phyloP scores from a whole-genome alignment of 768 basidiomycete genomes.

The Rhizopogon vinicolor region DNA sequence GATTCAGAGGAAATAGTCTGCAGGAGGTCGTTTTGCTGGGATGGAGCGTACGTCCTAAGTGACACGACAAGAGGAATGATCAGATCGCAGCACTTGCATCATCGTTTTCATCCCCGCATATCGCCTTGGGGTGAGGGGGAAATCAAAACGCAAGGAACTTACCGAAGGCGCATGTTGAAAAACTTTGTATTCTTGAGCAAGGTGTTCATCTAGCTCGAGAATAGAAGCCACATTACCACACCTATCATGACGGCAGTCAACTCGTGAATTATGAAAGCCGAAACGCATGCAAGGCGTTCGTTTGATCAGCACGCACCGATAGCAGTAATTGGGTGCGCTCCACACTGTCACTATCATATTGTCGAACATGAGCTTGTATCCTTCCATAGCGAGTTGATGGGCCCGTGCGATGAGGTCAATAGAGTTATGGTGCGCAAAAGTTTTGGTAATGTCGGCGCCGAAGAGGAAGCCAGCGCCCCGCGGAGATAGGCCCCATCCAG shows the following conservation, averaged over 20 bases:
- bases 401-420: slow-evolving; percentile 95
- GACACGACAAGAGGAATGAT: neutral
- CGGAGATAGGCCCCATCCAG: slow-evolving; percentile 96
- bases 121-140: slow-evolving; percentile 5
- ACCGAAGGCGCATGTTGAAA: slow-evolving; percentile 89
- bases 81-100: slow-evolving; percentile 4
- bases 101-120: slow-evolving; percentile 4
- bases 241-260: slow-evolving; percentile 37
- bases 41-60: slow-evolving; percentile 74
- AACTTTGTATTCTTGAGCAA: slow-evolving; percentile 93
- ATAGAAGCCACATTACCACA: slow-evolving; percentile 97
- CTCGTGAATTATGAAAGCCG: slow-evolving; percentile 11
- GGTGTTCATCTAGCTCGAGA: slow-evolving; percentile 87
- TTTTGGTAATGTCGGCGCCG: slow-evolving; percentile 86
- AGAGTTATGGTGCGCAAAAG: slow-evolving; percentile 86
- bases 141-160: slow-evolving; percentile 25
- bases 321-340: slow-evolving; percentile 98
- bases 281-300: slow-evolving; percentile 10
- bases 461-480: slow-evolving; percentile 96
- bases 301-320: slow-evolving; percentile 56
- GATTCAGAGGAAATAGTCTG: slow-evolving; percentile 76
- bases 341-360: slow-evolving; percentile 93
- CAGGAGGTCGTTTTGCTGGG: slow-evolving; percentile 79
- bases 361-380: slow-evolving; percentile 97
- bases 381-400: slow-evolving; percentile 98